These are phyloP conservation scores for Manihot esculenta DNA, from an alignment of 441 rosid species.

Conservation along the genomic window DNA sequence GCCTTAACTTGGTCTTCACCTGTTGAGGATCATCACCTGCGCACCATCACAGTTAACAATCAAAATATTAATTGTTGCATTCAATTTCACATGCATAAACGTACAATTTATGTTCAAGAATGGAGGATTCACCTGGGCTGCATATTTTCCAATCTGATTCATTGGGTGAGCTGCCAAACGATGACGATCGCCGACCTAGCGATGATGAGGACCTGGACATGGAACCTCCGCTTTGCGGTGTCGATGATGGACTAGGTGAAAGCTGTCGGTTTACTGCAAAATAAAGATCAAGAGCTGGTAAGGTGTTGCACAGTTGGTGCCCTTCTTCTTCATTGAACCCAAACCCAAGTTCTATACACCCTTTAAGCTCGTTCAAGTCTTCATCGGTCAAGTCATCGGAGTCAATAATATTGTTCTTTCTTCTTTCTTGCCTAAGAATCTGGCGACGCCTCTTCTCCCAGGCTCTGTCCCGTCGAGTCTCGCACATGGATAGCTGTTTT, in stretches of 20 bases:
- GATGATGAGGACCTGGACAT: slow-evolving; percentile 30
- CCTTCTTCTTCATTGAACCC: slow-evolving; percentile 87
- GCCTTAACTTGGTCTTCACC: slow-evolving; percentile 89
- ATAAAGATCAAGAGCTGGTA: slow-evolving; percentile 94
- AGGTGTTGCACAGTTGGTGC: slow-evolving; percentile 61
- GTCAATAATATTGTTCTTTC: slow-evolving; percentile 30
- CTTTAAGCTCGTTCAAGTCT: slow-evolving; percentile 85
- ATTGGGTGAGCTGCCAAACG: slow-evolving; percentile 60
- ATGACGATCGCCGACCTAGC: slow-evolving; percentile 49
- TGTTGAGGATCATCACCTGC: slow-evolving; percentile 86
- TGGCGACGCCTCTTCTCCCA: slow-evolving; percentile 88
- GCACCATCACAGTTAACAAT: slow-evolving; percentile 9
- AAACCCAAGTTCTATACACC: slow-evolving; percentile 94
- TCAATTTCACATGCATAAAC: too few species aligned
- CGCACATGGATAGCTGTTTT: slow-evolving; percentile 82
- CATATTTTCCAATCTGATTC: slow-evolving; percentile 82
- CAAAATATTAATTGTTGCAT: too few species aligned
- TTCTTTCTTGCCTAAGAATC: slow-evolving; percentile 50
- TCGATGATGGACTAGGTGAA: slow-evolving; percentile 64
- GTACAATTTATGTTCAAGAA: not conserved
- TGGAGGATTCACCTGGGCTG: slow-evolving; percentile 56
- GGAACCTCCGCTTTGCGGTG: slow-evolving; percentile 51
- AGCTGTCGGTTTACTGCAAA: slow-evolving; percentile 83
- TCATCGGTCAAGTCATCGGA: slow-evolving; percentile 66
- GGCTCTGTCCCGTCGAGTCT: slow-evolving; percentile 63